Conservation (phyloP, 2,329 filamentous ascomycete genomes). For the Xenoacremonium recifei region DNA sequence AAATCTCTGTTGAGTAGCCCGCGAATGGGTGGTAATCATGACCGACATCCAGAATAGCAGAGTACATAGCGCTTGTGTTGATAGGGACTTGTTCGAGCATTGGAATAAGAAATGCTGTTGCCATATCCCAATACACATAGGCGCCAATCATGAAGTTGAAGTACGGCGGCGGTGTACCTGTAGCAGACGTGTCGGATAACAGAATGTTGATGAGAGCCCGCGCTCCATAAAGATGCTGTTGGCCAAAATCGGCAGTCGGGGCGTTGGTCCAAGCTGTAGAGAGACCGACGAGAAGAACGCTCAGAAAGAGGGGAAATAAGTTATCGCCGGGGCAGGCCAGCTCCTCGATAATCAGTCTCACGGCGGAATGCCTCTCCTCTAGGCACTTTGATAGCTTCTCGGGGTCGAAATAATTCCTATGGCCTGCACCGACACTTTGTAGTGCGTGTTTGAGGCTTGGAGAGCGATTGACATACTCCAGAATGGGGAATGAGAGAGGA, state of each 20-base stretch:
- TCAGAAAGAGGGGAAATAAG: background rate
- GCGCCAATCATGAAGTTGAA: constrained; percentile 3
- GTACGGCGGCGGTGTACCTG: background rate
- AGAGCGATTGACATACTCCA: background rate
- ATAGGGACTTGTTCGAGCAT: background rate
- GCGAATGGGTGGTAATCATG: constrained; percentile 1
- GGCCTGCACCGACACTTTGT: constrained; percentile 4
- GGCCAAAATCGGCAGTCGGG: background rate
- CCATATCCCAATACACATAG: constrained; percentile 8
- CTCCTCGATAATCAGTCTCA: background rate
- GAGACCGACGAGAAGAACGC: constrained; percentile 2
- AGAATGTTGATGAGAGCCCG: constrained; percentile 1
- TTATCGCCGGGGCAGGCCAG: background rate
- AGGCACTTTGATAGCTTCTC: background rate
- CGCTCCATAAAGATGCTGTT: constrained; percentile 4
- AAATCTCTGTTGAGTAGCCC: constrained; percentile 3
- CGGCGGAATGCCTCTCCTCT: constrained; percentile 1
- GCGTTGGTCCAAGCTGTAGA: background rate
- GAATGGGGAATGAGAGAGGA: constrained; percentile 4
- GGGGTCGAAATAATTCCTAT: constrained; percentile 3
- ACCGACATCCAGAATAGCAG: background rate
- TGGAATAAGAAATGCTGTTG: background rate
- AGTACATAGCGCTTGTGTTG: background rate
- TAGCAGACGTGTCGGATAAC: background rate
- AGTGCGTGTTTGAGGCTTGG: background rate